Percentiles rank a stretch among this genome's conserved stretches.
These are phyloP conservation scores for Globisporangium megalacanthum DNA, from an alignment of 352 stramenopile species.

Conservation along the genomic window DNA sequence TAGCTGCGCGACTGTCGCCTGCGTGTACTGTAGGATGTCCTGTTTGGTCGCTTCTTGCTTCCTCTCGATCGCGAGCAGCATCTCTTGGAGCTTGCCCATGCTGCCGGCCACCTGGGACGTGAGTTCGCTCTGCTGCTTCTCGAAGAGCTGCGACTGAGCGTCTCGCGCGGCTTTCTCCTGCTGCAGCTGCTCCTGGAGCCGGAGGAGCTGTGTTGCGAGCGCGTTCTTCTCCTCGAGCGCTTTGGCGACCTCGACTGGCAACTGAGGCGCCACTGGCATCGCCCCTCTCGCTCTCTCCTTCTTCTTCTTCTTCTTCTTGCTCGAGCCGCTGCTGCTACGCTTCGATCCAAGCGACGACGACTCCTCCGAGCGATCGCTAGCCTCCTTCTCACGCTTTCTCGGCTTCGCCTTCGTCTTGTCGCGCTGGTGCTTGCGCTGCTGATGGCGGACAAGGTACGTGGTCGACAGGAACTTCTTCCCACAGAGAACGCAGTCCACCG, in stretches of 20 bases:
- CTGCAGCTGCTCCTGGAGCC: slow-evolving; percentile 49
- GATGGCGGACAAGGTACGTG: slow-evolving; percentile 67
- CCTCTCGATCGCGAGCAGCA: slow-evolving; percentile 56
- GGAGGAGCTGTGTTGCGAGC: slow-evolving; percentile 45
- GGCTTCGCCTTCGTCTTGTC: slow-evolving; percentile 21
- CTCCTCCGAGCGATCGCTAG: neutral
- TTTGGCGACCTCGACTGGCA: slow-evolving; percentile 36
- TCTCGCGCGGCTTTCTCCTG: slow-evolving; percentile 43
- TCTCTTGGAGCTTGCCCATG: slow-evolving; percentile 54
- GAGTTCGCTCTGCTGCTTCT: slow-evolving; percentile 51
- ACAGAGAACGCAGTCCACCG: slow-evolving; percentile 57
- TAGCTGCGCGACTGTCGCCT: slow-evolving; percentile 41
- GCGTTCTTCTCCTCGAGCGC: slow-evolving; percentile 53
- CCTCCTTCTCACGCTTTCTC: slow-evolving; percentile 1
- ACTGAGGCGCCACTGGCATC: slow-evolving; percentile 5
- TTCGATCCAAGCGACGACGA: slow-evolving; percentile 9
- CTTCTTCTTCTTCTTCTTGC: slow-evolving; percentile 1
- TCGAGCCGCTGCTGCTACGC: neutral
- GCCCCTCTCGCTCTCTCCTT: neutral
- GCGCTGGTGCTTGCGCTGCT: slow-evolving; percentile 50
- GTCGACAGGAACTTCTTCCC: slow-evolving; percentile 71
- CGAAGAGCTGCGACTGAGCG: slow-evolving; percentile 32
- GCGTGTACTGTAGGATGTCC: slow-evolving; percentile 60
- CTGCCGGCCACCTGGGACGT: slow-evolving; percentile 41
- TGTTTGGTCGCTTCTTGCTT: slow-evolving; percentile 57